Base-by-base conservation (phyloP, 2,329 filamentous ascomycete genomes). In the Calonectria hongkongensis region DNA sequence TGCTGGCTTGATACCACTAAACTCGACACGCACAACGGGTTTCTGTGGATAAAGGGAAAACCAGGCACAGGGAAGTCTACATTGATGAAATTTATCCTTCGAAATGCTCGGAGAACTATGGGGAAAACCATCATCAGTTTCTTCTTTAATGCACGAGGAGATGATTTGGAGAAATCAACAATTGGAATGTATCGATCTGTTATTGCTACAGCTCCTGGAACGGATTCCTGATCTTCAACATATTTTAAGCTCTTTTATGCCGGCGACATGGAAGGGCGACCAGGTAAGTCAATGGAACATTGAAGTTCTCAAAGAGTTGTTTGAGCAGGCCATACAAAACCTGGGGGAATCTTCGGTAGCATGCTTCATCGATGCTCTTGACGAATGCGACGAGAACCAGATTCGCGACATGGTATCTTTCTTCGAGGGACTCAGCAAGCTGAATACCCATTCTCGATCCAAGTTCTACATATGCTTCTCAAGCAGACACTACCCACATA, bases 121-220 rank as follows among this genome's bases (percentile, higher is more conserved):
- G 56, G 73, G 8, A 70, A 72, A 0, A 60, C 79, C 0, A 74
- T 86, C 3, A 71, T 87, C 1, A 85, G 83, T 0, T 89, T 88
- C 79, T 89, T 89, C 79, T 89, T 89, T 81, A 86, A 88, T 70
- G 87, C 87, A 0, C 79, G 86, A 68, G 87, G 87, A 0, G 79
- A 81, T 0, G 33, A 79, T 6, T 77, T 88, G 10, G 87, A 90
- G 70, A 88, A 83, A 72, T 85, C 87, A 0, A 83, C 82, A 0
- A 27, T 81, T 0, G 89, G 89, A 4, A 83, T 91, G 77, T 90
- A 89, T 74, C 85, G 88, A 10, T 87, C 87, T n/a, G 0, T 74
- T 91, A 9, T 72, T 91, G 0, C 75, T 81, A 5, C 87, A 90
- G 69, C 79, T 90, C 2, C 79, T 90, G 0, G 47, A 82, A 0